A percentile compares a stretch with the other conserved stretches of the same genome.
phyloP scores from a whole-genome alignment of 1,139 yeast genomes.

The Wickerhamomyces sp. region DNA sequence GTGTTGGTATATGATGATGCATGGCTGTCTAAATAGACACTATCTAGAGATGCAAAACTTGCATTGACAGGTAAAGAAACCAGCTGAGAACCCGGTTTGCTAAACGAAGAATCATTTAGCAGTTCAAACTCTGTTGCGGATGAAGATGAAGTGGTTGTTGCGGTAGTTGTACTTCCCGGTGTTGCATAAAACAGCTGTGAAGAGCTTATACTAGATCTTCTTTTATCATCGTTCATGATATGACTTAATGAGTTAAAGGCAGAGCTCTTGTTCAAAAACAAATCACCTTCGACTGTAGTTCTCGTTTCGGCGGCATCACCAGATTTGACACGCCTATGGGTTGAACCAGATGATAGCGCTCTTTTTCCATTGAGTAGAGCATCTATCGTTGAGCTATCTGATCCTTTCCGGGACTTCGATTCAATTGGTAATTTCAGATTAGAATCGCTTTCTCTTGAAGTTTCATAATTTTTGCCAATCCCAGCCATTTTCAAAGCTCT shows the following conservation, averaged over 20 bases:
- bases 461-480: constrained; percentile 11
- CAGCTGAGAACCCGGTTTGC: constrained; percentile 12
- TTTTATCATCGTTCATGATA: constrained; percentile 42
- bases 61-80: constrained; percentile 57
- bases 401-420: constrained; percentile 1
- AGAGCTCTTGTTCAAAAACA: constrained; percentile 45
- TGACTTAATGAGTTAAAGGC: constrained; percentile 48
- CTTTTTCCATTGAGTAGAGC: not conserved
- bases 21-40: constrained; percentile 56
- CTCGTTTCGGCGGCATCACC: constrained; percentile 36
- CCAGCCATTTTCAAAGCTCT: constrained; percentile 47
- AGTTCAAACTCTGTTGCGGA: constrained; percentile 6
- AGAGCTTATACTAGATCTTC: constrained; percentile 26
- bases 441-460: constrained; percentile 3
- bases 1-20: constrained; percentile 23
- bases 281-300: constrained; percentile 52
- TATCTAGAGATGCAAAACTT: constrained; percentile 74
- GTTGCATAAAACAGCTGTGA: constrained; percentile 1
- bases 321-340: constrained; percentile 21
- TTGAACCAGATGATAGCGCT: not conserved
- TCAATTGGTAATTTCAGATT: constrained; percentile 1
- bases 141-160: constrained; percentile 16
- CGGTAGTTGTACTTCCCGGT: constrained; percentile 4
- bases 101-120: constrained; percentile 16
- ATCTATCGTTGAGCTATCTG: not conserved